Percentiles rank a stretch among this genome's conserved stretches.
These are phyloP conservation scores for Calocybe indica DNA, from an alignment of 768 basidiomycete species.

Conservation along the genomic window DNA sequence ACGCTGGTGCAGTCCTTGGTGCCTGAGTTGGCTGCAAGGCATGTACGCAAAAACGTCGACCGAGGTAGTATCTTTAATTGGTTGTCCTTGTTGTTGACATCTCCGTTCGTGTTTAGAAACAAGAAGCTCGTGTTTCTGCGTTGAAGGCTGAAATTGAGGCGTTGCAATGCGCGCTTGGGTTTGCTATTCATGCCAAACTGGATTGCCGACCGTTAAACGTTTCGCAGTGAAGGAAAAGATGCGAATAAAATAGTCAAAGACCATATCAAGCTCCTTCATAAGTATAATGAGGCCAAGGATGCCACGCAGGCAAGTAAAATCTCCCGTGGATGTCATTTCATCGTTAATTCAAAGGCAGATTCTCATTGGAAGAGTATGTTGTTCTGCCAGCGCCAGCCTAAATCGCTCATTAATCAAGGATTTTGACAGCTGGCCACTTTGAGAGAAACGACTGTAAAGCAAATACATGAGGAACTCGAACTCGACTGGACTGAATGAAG, in stretches of 20 bases:
- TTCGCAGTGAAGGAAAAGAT: conserved; percentile 15
- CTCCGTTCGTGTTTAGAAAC: conserved; percentile 11
- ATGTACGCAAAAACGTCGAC: conserved; percentile 21
- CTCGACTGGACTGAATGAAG: conserved; percentile 51
- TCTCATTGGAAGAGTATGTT: conserved; percentile 66
- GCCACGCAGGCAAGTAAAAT: conserved; percentile 57
- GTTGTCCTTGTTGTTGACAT: too few relatives aligned
- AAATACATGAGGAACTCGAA: conserved; percentile 69
- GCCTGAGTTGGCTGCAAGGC: too few relatives aligned
- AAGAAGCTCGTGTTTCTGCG: conserved; percentile 17
- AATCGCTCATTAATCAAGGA: not conserved
- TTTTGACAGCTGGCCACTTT: conserved; percentile 59
- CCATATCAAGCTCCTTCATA: conserved; percentile 69
- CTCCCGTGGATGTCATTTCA: conserved; percentile 1
- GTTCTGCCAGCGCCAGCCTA: not conserved
- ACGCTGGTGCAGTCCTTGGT: too few relatives aligned
- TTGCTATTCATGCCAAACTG: conserved; percentile 1
- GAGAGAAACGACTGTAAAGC: conserved; percentile 62
- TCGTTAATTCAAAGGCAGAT: conserved; percentile 36
- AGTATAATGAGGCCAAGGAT: conserved; percentile 80
- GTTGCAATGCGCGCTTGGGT: conserved; percentile 23
- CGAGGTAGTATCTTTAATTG: conserved; percentile 10
- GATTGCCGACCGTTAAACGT: not conserved
- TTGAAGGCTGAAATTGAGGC: conserved; percentile 21
- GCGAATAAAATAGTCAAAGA: conserved; percentile 36